Percentiles rank a stretch among this genome's conserved stretches.
Conservation (phyloP, 495 filamentous ascomycete genomes). For the Penicillium parvum region DNA sequence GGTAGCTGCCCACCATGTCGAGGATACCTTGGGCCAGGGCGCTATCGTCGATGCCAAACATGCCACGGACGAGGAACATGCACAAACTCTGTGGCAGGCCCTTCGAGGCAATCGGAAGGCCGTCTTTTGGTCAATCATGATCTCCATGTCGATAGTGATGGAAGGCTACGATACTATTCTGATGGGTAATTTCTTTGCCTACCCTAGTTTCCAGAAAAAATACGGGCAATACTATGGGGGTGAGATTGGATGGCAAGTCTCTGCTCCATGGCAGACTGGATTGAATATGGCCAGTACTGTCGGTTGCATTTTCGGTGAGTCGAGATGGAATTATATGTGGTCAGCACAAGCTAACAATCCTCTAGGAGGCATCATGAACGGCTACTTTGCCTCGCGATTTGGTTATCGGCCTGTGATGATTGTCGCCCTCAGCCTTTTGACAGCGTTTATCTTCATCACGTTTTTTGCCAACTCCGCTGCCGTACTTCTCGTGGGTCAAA, state of each 20-base stretch:
- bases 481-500: conserved; percentile 40
- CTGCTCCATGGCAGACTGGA: conserved; percentile 34
- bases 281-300: conserved; percentile 32
- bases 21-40: conserved; percentile 21
- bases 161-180: conserved; percentile 49
- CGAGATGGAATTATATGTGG: background rate
- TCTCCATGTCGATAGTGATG: conserved; percentile 47
- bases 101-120: conserved; percentile 46
- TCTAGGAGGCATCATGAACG: conserved; percentile 33
- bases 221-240: conserved; percentile 30
- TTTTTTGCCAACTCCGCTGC: conserved; percentile 45
- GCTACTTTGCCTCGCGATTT: conserved; percentile 42
- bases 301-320: conserved; percentile 32
- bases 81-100: conserved; percentile 27
- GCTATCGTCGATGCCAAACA: conserved; percentile 30
- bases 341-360: background rate
- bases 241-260: conserved; percentile 24
- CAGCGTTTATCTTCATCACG: conserved; percentile 49
- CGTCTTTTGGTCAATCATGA: conserved; percentile 42
- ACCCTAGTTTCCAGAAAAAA: conserved; percentile 32
- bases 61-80: conserved; percentile 31
- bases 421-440: conserved; percentile 39
- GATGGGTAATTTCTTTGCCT: conserved; percentile 38
- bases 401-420: conserved; percentile 45
- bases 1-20: conserved; percentile 24